A percentile compares a stretch with the other conserved stretches of the same genome.
phyloP scores from a whole-genome alignment of 2,329 filamentous ascomycete genomes.

The Epichloe aotearoae region DNA sequence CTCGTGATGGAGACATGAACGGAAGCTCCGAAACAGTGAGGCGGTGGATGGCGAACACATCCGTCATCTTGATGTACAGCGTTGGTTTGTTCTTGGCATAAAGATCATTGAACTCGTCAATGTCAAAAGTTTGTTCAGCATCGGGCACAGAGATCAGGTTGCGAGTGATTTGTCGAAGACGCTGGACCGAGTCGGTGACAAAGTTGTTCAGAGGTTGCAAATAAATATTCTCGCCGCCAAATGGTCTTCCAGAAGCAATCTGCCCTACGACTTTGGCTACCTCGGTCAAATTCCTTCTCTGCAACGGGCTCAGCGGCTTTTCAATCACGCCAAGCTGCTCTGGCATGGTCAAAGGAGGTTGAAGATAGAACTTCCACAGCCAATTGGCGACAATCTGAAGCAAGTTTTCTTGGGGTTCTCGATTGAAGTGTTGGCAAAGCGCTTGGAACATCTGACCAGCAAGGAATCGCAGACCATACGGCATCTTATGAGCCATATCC shows the following conservation, averaged over 20 bases:
- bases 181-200: conserved; percentile 69
- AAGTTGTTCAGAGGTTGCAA: conserved; percentile 91
- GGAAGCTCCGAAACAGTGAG: conserved; percentile 69
- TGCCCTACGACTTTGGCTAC: conserved; percentile 87
- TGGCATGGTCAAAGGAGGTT: conserved; percentile 76
- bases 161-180: conserved; percentile 61
- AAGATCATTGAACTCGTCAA: conserved; percentile 96
- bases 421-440: conserved; percentile 62
- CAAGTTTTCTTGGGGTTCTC: conserved; percentile 63
- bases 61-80: conserved; percentile 97
- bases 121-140: conserved; percentile 86
- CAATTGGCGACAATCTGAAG: conserved; percentile 79
- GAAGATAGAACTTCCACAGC: conserved; percentile 89
- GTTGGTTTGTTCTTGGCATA: conserved; percentile 95
- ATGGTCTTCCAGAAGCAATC: conserved; percentile 74
- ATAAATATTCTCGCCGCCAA: conserved; percentile 91
- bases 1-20: conserved; percentile 62
- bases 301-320: conserved; percentile 73
- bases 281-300: conserved; percentile 84
- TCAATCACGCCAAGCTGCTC: conserved; percentile 91
- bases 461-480: conserved; percentile 82
- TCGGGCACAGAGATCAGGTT: conserved; percentile 73
- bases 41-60: conserved; percentile 93
- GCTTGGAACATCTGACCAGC: conserved; percentile 75
- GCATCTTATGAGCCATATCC: conserved; percentile 75